Evolutionary conservation across 2,329 filamentous ascomycete species (phyloP), one percentile per base, ranked within the genome.

Genomic region (Colletotrichum gigasporum): DNA sequence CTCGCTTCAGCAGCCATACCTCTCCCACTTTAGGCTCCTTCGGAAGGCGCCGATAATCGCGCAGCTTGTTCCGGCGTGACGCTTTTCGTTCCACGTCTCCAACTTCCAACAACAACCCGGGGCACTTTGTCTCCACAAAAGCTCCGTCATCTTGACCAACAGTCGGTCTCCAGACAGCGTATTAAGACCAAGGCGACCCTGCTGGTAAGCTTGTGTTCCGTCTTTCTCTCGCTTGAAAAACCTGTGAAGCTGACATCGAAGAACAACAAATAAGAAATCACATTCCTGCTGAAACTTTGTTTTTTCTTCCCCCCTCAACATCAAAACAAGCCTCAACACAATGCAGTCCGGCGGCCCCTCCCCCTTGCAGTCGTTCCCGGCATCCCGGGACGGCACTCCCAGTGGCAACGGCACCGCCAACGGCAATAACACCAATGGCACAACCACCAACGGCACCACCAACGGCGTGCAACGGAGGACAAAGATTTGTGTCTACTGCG

Each of bases 401-500:
- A 26, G 41, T 18, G 48, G 48, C 16, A 68, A n/a, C 22, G 20
- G 37, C 9, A 67, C 75, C 3, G 6, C 12, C 28, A 34, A 9
- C 14, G 34, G 8, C 41, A 39, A 35, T 24, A 42, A 67, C 48
- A 63, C 63, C 45, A 76, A 72, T 55, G 68, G 70, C 53, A 58
- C 66, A 37, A 24, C 45, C 24, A 54, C 58, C 16, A 71, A 71
- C 52, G 69, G 70, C 35, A 58, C 65, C 50, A 60, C 73, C 56
- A 73, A 75, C 66, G 71, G 72, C 66, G 71, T 71, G 28, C 73
- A 77, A 52, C 80, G 77, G 67, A 75, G 70, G 65, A 80, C 91
- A 64, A 92, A 92, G 68, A 91, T 97, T 75, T 97, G 93, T 77
- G 95, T 98, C 70, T 98, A 97, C 86, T 98, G 96, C 82, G 96